These are phyloP conservation scores for Haplosporangium gracile DNA, from an alignment of 192 early-diverging fungal species.

Conservation along the genomic window DNA sequence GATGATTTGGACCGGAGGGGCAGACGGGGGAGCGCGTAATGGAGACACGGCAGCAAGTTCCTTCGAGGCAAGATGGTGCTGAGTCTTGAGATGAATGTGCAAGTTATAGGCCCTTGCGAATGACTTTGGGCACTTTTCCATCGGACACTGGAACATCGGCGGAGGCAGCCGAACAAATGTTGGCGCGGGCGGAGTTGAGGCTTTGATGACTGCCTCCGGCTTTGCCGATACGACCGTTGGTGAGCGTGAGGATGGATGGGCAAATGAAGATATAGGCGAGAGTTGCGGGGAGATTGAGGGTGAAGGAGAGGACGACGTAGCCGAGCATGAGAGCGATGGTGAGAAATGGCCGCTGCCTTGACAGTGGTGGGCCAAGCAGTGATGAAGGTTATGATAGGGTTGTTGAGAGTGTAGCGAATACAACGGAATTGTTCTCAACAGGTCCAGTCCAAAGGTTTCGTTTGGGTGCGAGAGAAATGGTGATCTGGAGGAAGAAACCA, in stretches of 20 bases:
- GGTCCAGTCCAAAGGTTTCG: neutral
- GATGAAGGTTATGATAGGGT: neutral
- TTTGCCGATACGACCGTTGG: neutral
- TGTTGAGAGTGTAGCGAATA: neutral
- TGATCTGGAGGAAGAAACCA: neutral
- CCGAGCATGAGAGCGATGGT: constrained; percentile 17
- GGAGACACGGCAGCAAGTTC: constrained; percentile 2
- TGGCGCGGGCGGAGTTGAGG: neutral
- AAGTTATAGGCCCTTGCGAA: constrained; percentile 29
- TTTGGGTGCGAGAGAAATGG: neutral
- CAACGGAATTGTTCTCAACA: neutral
- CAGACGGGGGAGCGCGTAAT: neutral
- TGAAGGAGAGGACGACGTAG: constrained; percentile 12
- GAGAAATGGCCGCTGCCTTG: neutral
- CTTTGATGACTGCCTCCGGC: neutral
- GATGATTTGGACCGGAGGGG: neutral
- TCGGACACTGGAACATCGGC: constrained; percentile 20
- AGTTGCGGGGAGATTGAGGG: constrained; percentile 7
- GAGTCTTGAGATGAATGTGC: constrained; percentile 16
- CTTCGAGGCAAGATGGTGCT: constrained; percentile 15
- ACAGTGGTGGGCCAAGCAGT: neutral
- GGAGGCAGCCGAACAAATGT: neutral
- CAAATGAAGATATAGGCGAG: neutral
- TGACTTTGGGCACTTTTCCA: constrained; percentile 22
- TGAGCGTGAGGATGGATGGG: neutral